Evolutionary conservation across 2,329 filamentous ascomycete genomes (phyloP).

Genomic region (Monilinia aucupariae): DNA sequence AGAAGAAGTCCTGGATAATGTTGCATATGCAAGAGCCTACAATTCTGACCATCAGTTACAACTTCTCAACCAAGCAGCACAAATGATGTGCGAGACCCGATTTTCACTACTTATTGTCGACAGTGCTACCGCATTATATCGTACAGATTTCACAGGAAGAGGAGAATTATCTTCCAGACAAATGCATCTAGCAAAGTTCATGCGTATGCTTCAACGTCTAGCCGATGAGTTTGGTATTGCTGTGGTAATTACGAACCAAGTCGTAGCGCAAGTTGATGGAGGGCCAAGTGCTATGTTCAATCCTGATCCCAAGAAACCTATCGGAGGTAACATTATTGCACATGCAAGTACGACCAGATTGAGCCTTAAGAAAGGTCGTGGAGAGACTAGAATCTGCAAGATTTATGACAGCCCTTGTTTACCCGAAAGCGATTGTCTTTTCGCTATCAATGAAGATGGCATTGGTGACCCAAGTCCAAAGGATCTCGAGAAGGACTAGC

Average conservation of each 20-base stretch:
- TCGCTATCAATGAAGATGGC: constrained; percentile 94
- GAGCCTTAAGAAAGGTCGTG: constrained; percentile 91
- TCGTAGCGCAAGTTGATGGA: constrained; percentile 95
- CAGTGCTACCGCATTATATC: constrained; percentile 89
- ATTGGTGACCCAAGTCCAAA: constrained; percentile 95
- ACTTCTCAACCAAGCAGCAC: constrained; percentile 85
- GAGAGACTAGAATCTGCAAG: constrained; percentile 94
- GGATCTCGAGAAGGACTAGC: constrained; percentile 76
- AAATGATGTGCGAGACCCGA: constrained; percentile 99
- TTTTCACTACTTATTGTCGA: constrained; percentile 96
- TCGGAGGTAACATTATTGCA: constrained; percentile 97
- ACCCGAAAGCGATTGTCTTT: constrained; percentile 92
- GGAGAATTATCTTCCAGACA: constrained; percentile 94
- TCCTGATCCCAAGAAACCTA: constrained; percentile 97
- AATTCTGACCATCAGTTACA: constrained; percentile 98
- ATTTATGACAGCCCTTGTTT: constrained; percentile 98
- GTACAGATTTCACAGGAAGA: constrained; percentile 94
- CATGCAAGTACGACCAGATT: constrained; percentile 93
- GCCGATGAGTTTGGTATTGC: constrained; percentile 88
- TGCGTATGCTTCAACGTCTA: constrained; percentile 75
- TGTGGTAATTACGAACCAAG: constrained; percentile 97
- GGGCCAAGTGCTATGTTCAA: constrained; percentile 98
- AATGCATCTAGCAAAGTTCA: constrained; percentile 81
- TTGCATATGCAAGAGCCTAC: constrained; percentile 95
- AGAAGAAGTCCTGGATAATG: constrained; percentile 96